Evolutionary conservation across 78 protist species (phyloP).

Genomic region (Dictyostelium brefeldianum): DNA sequence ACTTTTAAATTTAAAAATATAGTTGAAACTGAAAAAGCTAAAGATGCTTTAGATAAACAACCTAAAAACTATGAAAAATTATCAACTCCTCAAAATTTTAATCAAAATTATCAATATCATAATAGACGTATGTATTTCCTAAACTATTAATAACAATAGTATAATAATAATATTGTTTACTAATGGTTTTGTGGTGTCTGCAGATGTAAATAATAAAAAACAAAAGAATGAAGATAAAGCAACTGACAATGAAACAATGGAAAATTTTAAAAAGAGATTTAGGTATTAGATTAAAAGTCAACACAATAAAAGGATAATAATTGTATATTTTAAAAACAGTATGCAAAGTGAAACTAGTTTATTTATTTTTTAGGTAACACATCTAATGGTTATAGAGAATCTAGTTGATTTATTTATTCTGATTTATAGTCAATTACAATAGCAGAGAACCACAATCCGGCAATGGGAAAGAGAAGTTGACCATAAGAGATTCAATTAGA

Average conservation of each 20-base stretch:
- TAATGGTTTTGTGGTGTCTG: too few relatives aligned
- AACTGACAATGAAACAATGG: constrained; percentile 52
- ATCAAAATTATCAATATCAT: constrained; percentile 6
- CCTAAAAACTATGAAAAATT: not conserved
- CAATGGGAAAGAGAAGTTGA: too few relatives aligned
- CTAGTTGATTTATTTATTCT: too few relatives aligned
- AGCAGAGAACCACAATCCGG: too few relatives aligned
- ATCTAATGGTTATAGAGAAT: too few relatives aligned
- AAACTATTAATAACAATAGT: not conserved
- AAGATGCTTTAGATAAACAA: constrained; percentile 1
- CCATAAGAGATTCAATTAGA: too few relatives aligned
- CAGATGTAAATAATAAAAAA: not conserved
- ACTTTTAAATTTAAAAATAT: constrained; percentile 50
- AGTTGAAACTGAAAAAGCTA: constrained; percentile 69
- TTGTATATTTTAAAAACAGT: too few relatives aligned
- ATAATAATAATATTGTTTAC: too few relatives aligned
- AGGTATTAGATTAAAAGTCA: constrained; percentile 48
- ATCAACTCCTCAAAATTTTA: not conserved
- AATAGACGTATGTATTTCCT: constrained; percentile 30
- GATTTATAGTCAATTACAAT: too few relatives aligned
- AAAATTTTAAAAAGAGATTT: constrained; percentile 64
- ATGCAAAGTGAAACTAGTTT: too few relatives aligned
- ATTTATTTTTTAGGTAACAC: too few relatives aligned
- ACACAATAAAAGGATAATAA: too few relatives aligned
- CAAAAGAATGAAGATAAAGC: constrained; percentile 52